Percentiles rank a stretch among this genome's conserved stretches.
Conservation (phyloP, 139 green algal genomes). For the Chlorella sp. region DNA sequence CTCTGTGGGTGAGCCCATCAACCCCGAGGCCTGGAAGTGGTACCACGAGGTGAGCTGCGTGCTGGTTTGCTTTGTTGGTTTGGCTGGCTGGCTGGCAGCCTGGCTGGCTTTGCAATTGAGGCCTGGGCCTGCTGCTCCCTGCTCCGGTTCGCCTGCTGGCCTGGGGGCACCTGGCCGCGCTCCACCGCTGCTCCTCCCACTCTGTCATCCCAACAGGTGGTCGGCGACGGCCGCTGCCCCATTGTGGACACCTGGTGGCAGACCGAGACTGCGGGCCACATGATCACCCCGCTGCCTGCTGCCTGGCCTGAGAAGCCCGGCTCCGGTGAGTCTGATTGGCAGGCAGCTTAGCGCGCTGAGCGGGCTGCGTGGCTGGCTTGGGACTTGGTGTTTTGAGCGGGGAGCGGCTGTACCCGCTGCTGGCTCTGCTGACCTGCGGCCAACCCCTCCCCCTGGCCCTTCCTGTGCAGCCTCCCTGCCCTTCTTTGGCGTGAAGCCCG, state of each 20-base stretch:
- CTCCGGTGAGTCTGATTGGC: background rate
- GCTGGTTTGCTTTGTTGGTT: too few species aligned
- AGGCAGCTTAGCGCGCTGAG: too few species aligned
- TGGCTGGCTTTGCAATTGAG: too few species aligned
- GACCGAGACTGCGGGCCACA: slow-evolving; percentile 93
- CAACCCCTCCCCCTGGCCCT: slow-evolving; percentile 7
- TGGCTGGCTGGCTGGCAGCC: too few species aligned
- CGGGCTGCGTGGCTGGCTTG: too few species aligned
- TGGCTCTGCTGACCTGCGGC: background rate
- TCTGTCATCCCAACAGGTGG: slow-evolving; percentile 34
- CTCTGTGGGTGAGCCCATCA: slow-evolving; percentile 98
- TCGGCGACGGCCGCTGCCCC: slow-evolving; percentile 79
- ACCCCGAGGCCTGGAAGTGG: slow-evolving; percentile 98
- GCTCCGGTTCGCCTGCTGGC: background rate
- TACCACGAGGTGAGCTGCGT: slow-evolving; percentile 75
- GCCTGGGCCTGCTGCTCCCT: too few species aligned
- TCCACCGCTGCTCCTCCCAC: background rate
- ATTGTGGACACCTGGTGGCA: slow-evolving; percentile 99
- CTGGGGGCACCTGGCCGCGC: background rate
- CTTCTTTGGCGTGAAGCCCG: slow-evolving; percentile 96
- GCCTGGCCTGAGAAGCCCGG: slow-evolving; percentile 88
- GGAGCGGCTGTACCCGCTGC: too few species aligned
- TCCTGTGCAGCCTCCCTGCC: slow-evolving; percentile 80
- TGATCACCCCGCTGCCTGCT: slow-evolving; percentile 91
- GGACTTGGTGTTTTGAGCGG: background rate